Percentiles rank a stretch among this genome's conserved stretches.
Evolutionary conservation across 2,329 filamentous ascomycete species (phyloP).

Genomic region (Nothopassalora personata): DNA sequence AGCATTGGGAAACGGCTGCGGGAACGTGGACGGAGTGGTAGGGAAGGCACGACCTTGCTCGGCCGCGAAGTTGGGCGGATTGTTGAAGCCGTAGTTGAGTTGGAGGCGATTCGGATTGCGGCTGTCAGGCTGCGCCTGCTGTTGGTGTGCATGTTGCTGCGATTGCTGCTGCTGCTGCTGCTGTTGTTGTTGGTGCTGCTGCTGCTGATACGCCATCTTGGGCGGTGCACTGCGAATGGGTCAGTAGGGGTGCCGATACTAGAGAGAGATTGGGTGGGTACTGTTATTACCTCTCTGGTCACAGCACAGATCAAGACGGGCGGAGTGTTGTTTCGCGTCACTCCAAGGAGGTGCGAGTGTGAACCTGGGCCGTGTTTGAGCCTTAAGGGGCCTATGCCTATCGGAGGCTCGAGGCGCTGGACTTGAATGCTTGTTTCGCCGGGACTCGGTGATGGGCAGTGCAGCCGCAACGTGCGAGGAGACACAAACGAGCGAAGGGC

Average conservation of each 20-base stretch:
- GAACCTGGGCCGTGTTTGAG: not conserved
- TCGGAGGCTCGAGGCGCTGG: not conserved
- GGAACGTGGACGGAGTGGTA: conserved; percentile 89
- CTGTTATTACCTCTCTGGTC: not conserved
- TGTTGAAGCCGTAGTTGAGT: conserved; percentile 48
- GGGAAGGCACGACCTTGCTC: conserved; percentile 46
- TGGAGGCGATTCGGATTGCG: conserved; percentile 44
- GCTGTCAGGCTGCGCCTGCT: conserved; percentile 24
- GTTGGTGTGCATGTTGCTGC: conserved; percentile 17
- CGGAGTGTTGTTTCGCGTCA: not conserved
- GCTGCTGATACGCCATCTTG: conserved; percentile 18
- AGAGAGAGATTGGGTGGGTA: not conserved
- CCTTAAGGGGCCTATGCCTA: not conserved
- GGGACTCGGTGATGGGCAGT: not conserved
- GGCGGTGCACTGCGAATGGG: conserved; percentile 1
- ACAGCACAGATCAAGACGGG: not conserved
- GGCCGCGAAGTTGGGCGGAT: conserved; percentile 40
- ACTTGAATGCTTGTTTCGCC: not conserved
- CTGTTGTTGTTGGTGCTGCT: conserved; percentile 4
- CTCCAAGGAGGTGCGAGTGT: not conserved
- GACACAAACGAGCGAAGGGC: not conserved
- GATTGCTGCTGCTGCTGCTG: conserved; percentile 9
- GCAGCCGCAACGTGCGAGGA: not conserved
- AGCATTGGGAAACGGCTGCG: conserved; percentile 68
- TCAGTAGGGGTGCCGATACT: not conserved